Evolutionary conservation across 192 early-diverging fungal genomes (phyloP), one percentile per base, ranked within the genome.

Genomic region (Neocallimastix lanati): DNA sequence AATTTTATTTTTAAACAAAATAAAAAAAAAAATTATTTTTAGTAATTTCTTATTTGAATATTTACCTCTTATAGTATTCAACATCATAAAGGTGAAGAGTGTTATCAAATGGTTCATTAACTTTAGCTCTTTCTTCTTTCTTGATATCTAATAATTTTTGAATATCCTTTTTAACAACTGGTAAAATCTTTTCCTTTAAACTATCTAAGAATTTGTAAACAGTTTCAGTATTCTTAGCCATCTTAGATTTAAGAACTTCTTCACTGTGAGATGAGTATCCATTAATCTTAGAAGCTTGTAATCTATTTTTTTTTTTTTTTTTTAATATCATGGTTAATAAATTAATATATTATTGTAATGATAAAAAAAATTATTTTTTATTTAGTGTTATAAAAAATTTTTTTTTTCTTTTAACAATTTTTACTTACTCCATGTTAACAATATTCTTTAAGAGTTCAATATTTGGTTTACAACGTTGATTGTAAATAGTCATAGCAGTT

Each of bases 231-330:
- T 82, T 83, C 83, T 95, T 94, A 78, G 94, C 93, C 94, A 96
- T 96, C 78, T 91, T 92, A 76, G 88, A 86, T 80, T 95, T 92
- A 25, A 94, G 84, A 18, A 89, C 85, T 80, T 87, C 94, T 30
- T 87, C 87, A 15, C 93, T 92, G 81, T 94, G 93, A 28, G 85
- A 89, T 76, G 83, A 82, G 84, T 91, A 95, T 7, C 93, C 94
- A 9, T 93, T 82, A 77, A 96, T 81, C 77, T 83, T 81, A 29
- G 89, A 85, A 21, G 84, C 84, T 77, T 90, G 81, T 12, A 85
- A 85, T 25, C 89, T 33, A 6, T 33, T 33, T 33, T 33, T 33
- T 33, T 33, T 33, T 33, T 33, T 33, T 33, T 33, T 33, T 33
- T 33, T 33, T 33, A 33, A 33, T n/a, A n/a, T n/a, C n/a, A n/a